phyloP scores from a whole-genome alignment of 192 early-diverging fungal genomes.

The Pilaira anomala region DNA sequence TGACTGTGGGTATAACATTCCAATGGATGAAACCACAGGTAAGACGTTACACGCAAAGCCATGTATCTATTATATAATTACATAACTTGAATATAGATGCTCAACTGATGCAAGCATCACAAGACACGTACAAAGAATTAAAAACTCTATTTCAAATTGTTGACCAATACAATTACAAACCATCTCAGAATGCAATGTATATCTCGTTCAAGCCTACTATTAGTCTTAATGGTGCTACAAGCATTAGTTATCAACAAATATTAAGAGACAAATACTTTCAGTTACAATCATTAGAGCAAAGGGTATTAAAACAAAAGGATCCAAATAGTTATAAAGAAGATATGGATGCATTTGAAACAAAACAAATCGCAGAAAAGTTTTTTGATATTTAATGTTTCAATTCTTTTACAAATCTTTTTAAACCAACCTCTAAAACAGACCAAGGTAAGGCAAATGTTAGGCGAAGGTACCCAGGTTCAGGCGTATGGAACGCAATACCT shows the following conservation, averaged over 20 bases:
- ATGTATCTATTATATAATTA: background rate
- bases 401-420: constrained; percentile 24
- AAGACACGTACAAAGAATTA: background rate
- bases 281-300: background rate
- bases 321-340: background rate
- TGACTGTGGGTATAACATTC: background rate
- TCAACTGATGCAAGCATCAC: background rate
- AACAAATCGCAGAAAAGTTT: background rate
- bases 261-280: background rate
- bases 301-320: background rate
- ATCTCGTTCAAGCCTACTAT: too few species aligned
- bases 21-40: background rate
- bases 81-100: background rate
- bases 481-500: constrained; percentile 63
- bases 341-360: background rate
- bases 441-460: constrained; percentile 56
- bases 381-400: constrained; percentile 1
- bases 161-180: background rate
- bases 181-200: too few species aligned
- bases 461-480: constrained; percentile 62
- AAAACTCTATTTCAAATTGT: background rate
- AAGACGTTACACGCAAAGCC: background rate
- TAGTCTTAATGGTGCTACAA: too few species aligned
- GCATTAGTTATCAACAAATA: background rate
- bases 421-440: constrained; percentile 42